Evolutionary conservation across 169 alveolate genomes (phyloP).

Genomic region (Plasmodium malariae): DNA sequence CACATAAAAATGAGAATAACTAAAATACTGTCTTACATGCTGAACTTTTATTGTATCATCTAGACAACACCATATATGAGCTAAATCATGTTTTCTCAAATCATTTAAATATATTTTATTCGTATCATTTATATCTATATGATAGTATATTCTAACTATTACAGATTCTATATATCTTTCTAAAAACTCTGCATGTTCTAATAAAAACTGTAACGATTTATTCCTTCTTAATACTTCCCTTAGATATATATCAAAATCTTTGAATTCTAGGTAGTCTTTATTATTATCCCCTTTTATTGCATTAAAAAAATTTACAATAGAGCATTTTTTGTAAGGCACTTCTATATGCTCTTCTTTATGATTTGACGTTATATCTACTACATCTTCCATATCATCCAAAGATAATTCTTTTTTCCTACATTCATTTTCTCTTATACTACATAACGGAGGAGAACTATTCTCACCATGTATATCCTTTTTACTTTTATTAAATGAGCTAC

Average conservation of each 20-base stretch:
- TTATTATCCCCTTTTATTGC: slow-evolving; percentile 37
- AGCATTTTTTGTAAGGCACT: slow-evolving; percentile 52
- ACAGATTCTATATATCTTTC: slow-evolving; percentile 77
- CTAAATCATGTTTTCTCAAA: slow-evolving; percentile 53
- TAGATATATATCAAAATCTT: slow-evolving; percentile 62
- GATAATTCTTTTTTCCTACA: not conserved
- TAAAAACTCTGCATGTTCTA: slow-evolving; percentile 59
- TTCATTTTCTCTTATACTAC: not conserved
- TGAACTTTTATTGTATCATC: slow-evolving; percentile 69
- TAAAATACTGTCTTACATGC: slow-evolving; percentile 43
- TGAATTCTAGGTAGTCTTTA: slow-evolving; percentile 44
- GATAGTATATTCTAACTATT: slow-evolving; percentile 61
- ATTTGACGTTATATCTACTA: not conserved
- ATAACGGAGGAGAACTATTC: not conserved
- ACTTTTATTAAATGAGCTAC: slow-evolving; percentile 5
- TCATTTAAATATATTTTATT: slow-evolving; percentile 61
- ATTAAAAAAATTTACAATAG: slow-evolving; percentile 63
- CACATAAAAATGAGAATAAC: slow-evolving; percentile 76
- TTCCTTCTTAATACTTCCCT: slow-evolving; percentile 66
- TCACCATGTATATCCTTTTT: not conserved
- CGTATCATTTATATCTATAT: slow-evolving; percentile 68
- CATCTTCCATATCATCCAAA: not conserved
- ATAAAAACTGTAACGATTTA: slow-evolving; percentile 47
- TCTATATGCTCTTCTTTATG: slow-evolving; percentile 33
- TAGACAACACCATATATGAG: slow-evolving; percentile 72